Percentiles rank a stretch among this genome's conserved stretches.
Conservation (phyloP, 257 asterid genomes). For the Fraxinus cuspidata region DNA sequence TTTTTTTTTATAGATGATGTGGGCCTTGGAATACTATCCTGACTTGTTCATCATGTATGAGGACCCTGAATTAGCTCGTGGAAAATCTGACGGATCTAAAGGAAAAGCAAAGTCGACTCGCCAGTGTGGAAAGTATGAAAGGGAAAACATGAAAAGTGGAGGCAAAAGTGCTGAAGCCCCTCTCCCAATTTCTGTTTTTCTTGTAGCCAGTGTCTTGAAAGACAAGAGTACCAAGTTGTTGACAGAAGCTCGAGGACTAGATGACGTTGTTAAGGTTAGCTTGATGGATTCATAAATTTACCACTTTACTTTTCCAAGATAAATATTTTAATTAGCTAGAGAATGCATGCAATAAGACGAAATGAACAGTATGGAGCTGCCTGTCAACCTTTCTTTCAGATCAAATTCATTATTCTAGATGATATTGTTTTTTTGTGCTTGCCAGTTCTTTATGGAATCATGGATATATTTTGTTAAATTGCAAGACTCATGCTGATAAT, state of each 20-base stretch:
- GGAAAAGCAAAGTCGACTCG: conserved; percentile 55
- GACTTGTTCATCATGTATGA: conserved; percentile 56
- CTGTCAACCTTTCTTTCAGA: not conserved
- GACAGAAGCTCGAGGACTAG: conserved; percentile 85
- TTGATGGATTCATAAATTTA: conserved; percentile 3
- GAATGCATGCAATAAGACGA: not conserved
- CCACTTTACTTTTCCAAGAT: not conserved
- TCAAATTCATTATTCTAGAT: not conserved
- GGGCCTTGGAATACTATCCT: conserved; percentile 92
- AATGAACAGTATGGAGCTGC: too few relatives aligned
- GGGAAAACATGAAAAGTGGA: conserved; percentile 62
- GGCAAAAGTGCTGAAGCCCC: conserved; percentile 44
- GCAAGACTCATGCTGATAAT: not conserved
- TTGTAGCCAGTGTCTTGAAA: conserved; percentile 85
- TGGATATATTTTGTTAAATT: not conserved
- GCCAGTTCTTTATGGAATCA: not conserved
- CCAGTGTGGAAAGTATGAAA: conserved; percentile 76
- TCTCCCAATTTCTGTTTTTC: conserved; percentile 83
- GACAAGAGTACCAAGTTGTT: conserved; percentile 71
- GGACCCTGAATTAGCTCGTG: conserved; percentile 49
- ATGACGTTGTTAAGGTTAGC: conserved; percentile 84
- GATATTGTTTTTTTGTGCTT: not conserved
- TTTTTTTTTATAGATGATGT: conserved; percentile 69
- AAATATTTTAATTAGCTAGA: not conserved
- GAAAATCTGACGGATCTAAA: conserved; percentile 54